Conservation (phyloP, 257 asterid species). For the Solanum peruvianum region DNA sequence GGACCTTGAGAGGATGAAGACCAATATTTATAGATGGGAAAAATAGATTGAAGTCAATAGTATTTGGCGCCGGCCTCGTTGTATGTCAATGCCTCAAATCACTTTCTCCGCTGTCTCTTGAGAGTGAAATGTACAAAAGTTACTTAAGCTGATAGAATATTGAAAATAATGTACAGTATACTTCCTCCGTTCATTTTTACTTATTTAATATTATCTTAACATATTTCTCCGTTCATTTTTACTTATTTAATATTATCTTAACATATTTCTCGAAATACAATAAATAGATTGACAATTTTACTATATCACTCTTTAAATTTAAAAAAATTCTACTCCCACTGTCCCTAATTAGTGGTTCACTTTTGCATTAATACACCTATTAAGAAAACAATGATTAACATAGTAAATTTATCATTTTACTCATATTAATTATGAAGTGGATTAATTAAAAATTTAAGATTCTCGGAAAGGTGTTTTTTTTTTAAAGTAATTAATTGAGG, state of each 20-base stretch:
- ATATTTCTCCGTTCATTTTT: too few species aligned
- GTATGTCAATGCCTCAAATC: slow-evolving; percentile 4
- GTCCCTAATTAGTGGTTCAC: too few species aligned
- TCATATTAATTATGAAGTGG: too few species aligned
- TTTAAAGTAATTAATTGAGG: too few species aligned
- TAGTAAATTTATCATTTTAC: too few species aligned
- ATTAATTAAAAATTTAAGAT: too few species aligned
- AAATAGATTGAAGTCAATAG: slow-evolving; percentile 37
- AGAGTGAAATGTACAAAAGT: neutral
- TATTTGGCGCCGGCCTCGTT: slow-evolving; percentile 71
- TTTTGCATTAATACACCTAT: too few species aligned
- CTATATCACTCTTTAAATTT: neutral
- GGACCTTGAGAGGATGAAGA: slow-evolving; percentile 19
- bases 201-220: too few species aligned
- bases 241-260: neutral
- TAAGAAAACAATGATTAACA: too few species aligned
- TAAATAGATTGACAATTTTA: neutral
- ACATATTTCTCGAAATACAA: neutral
- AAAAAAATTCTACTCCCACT: accelerated
- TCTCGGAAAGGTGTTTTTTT: too few species aligned
- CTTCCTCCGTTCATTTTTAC: neutral
- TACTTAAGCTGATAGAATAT: neutral
- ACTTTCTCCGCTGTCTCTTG: neutral
- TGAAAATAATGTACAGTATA: neutral
- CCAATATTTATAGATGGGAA: slow-evolving; percentile 28